These are phyloP conservation scores for Yamadazyma olivae DNA, from an alignment of 805 yeast genomes.

Conservation along the genomic window DNA sequence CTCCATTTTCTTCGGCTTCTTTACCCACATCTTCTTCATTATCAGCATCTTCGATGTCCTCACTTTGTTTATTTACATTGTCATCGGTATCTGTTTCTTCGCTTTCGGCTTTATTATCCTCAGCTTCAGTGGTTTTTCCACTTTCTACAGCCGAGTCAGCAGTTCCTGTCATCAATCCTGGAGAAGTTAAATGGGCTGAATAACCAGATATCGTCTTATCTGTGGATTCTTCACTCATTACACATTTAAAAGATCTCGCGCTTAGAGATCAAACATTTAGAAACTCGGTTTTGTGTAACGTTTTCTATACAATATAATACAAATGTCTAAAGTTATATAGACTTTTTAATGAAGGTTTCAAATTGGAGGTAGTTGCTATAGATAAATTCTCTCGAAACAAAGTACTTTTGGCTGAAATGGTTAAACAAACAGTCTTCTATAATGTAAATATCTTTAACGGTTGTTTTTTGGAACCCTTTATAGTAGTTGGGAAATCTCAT, in stretches of 20 bases:
- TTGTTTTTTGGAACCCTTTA: not conserved
- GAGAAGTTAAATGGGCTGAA: no score
- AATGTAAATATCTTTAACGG: constrained; percentile 3
- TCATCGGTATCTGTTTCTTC: not conserved
- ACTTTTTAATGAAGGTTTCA: no score
- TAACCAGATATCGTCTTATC: no score
- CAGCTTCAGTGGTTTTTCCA: not conserved
- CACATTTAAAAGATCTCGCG: no score
- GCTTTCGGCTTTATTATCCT: not conserved
- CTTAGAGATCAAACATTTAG: no score
- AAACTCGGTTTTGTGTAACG: no score
- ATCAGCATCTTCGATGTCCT: not conserved
- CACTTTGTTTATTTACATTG: not conserved
- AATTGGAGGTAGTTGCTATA: constrained; percentile 2
- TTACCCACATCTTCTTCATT: not conserved
- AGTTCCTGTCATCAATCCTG: no score
- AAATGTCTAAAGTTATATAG: no score
- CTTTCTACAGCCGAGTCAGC: no score
- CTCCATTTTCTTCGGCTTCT: not conserved
- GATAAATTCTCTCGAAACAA: constrained; percentile 1
- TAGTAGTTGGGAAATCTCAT: not conserved
- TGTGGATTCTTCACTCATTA: no score
- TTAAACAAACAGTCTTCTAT: constrained; percentile 4
- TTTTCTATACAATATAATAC: no score
- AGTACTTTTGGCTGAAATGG: constrained; percentile 4